Base-by-base conservation (phyloP, 1,284 basidiomycete genomes). In the Uromyces viciae-fabae region DNA sequence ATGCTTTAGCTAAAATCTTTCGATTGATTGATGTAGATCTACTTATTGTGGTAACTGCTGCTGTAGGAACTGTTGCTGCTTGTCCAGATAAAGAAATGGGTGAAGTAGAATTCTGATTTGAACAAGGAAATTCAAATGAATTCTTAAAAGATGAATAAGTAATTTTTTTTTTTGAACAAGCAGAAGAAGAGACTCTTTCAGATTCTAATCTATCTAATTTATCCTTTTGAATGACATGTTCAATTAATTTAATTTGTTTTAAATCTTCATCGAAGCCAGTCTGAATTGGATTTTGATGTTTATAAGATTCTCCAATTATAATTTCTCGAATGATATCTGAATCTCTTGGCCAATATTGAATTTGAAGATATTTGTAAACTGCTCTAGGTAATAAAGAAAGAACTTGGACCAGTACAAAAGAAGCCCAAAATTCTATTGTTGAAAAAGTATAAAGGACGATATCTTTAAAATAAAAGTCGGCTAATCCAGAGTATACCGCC, bases 361-460 rank as follows among this genome's bases (percentile, higher is more conserved):
- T 88, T 22, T 89, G 88, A 75, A 91, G 84, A 86, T 89, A 93
- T 84, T 93, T 93, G 86, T 90, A 87, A 56, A 93, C 78, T 86
- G 91, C 92, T 3, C 91, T 89, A 1, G 86, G 87, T 90, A 93
- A 90, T 54, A 96, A 88, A 40, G 92, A 91, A 28, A 94, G 86
- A 54, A 90, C 84, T 33, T 91, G 89, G 0, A 92, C 89, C 14
- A 95, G 84, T 38, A 93, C 49, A 31, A 94, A 89, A 0, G 91
- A 90, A 0, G 90, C 88, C 94, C 94, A 96, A 87, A 95, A 97
- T 19, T 89, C 90, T 82, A 94, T 87, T 2, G 91, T 91, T 7
- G 91, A 90, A 85, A 92, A 95, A 25, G 96, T 88, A 71, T 94
- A 88, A 36, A 88, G 85, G 33, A 92, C 91, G 31, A 83, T 81